A percentile compares a stretch with the other conserved stretches of the same genome.
Conservation (phyloP, 23 red algal genomes). For the Agarophyton chilense region DNA sequence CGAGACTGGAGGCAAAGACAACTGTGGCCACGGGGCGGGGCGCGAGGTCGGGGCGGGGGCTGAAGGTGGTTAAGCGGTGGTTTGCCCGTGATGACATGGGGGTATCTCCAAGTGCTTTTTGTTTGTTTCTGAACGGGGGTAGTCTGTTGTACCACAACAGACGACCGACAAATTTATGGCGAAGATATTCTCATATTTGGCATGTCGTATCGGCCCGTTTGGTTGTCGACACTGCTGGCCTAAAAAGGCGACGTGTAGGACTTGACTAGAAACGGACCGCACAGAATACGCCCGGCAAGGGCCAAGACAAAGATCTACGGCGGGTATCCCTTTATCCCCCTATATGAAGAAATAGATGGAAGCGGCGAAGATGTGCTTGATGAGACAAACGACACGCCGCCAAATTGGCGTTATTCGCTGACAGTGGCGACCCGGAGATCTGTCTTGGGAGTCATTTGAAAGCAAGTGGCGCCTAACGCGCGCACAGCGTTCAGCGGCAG, state of each 20-base stretch:
- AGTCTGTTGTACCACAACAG: not conserved
- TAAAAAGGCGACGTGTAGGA: not conserved
- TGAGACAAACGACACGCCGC: no score
- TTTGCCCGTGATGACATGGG: not conserved
- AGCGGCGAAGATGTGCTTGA: no score
- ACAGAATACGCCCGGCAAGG: not conserved
- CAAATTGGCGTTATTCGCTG: no score
- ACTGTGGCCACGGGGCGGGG: not conserved
- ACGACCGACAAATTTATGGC: not conserved
- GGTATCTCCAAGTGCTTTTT: no score
- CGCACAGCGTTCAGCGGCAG: no score
- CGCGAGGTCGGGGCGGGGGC: not conserved
- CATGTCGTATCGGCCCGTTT: not conserved
- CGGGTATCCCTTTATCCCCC: no score
- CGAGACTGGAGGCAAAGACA: not conserved
- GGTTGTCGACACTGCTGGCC: not conserved
- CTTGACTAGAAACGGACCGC: not conserved
- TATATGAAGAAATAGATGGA: no score
- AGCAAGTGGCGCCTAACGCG: no score
- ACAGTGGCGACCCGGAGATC: no score
- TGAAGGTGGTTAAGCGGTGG: slow-evolving; percentile 8
- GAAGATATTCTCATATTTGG: not conserved
- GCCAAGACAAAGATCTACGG: not conserved
- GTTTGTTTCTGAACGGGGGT: not conserved
- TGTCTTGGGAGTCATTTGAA: no score